A percentile compares a stretch with the other conserved stretches of the same genome.
phyloP scores from a whole-genome alignment of 176 grass and related monocot species.

The Carex parvula region DNA sequence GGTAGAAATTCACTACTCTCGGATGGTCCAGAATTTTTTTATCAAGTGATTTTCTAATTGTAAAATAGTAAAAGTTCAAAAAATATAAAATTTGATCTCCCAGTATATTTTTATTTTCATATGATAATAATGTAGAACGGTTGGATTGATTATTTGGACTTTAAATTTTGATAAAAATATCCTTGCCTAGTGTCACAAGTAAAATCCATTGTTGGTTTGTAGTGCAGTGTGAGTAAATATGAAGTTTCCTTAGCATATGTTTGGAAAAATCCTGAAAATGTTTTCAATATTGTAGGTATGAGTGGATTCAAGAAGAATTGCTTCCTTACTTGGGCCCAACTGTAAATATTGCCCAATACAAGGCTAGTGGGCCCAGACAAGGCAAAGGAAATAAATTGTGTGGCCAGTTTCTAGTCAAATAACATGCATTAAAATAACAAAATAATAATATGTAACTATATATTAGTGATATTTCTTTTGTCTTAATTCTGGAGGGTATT shows the following conservation, averaged over 20 bases:
- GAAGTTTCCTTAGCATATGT: neutral
- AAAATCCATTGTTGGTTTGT: neutral
- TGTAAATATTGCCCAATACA: constrained; percentile 32
- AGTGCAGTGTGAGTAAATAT: neutral
- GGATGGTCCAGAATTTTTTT: no score
- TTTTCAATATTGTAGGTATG: constrained; percentile 22
- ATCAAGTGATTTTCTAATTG: no score
- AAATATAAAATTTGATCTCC: no score
- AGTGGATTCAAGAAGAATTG: constrained; percentile 51
- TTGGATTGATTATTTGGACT: no score
- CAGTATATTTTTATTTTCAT: no score
- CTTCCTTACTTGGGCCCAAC: constrained; percentile 31
- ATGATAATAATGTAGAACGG: no score
- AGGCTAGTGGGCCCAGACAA: constrained; percentile 33
- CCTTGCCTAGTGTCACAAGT: neutral
- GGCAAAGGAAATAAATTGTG: constrained; percentile 24
- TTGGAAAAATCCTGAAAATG: neutral
- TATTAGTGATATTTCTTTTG: neutral
- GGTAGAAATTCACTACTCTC: no score
- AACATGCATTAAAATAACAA: neutral
- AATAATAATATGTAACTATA: neutral
- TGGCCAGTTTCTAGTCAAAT: neutral
- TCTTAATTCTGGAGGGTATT: neutral
- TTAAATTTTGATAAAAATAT: neutral
- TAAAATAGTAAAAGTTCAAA: no score